phyloP scores from a whole-genome alignment of 164 flowering plant species.

The Malania oleifera region DNA sequence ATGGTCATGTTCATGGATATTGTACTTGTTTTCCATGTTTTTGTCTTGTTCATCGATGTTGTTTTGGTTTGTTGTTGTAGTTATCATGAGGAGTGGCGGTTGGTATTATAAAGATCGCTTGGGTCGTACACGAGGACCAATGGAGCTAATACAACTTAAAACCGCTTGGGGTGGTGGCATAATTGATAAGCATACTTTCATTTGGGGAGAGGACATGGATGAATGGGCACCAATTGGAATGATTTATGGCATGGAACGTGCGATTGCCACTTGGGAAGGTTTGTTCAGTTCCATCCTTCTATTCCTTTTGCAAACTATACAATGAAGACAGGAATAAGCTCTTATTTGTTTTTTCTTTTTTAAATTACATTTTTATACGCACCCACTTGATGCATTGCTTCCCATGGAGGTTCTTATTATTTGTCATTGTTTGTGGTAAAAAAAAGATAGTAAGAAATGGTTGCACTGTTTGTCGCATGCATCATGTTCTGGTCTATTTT shows the following conservation, averaged over 20 bases:
- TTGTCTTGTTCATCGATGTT: neutral
- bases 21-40: neutral
- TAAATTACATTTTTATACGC: no score
- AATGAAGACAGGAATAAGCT: no score
- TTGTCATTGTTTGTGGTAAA: neutral
- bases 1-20: no score
- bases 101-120: conserved; percentile 87
- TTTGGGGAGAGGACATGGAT: conserved; percentile 99
- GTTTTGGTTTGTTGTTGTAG: conserved; percentile 25
- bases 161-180: conserved; percentile 95
- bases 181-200: conserved; percentile 84
- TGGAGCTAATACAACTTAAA: conserved; percentile 69
- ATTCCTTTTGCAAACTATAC: no score
- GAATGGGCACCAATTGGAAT: conserved; percentile 97
- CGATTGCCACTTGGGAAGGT: conserved; percentile 99
- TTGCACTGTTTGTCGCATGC: neutral
- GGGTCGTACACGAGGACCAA: conserved; percentile 90
- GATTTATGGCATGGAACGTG: conserved; percentile 85
- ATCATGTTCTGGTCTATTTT: neutral
- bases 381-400: no score
- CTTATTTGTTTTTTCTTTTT: no score
- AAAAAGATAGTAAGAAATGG: no score
- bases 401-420: neutral
- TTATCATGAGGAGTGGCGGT: conserved; percentile 82
- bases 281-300: conserved; percentile 11